Conservation (phyloP, 2,329 filamentous ascomycete genomes). For the Beauveria varroae region DNA sequence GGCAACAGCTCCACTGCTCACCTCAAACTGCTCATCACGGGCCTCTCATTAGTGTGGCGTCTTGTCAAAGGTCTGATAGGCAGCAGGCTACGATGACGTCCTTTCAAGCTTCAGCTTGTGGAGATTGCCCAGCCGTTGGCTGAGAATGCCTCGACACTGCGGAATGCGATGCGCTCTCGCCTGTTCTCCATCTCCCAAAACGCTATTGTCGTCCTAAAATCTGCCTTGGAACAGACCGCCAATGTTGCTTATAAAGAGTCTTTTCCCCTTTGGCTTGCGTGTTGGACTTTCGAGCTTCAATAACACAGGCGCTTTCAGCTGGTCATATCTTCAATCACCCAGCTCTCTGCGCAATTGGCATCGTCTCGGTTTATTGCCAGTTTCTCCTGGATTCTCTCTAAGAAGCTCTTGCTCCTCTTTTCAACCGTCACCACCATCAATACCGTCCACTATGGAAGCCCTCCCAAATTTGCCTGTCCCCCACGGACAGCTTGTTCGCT, state of each 20-base stretch:
- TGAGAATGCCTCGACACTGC: background rate
- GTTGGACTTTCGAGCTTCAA: background rate
- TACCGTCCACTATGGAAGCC: constrained; percentile 18
- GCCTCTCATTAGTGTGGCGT: background rate
- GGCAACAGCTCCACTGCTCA: constrained; percentile 8
- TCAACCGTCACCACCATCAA: background rate
- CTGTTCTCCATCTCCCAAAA: background rate
- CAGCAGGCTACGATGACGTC: constrained; percentile 2
- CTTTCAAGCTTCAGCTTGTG: constrained; percentile 4
- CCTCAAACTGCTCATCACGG: background rate
- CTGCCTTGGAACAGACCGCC: background rate
- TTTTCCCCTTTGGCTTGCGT: background rate
- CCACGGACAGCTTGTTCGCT: constrained; percentile 37
- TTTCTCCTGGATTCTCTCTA: background rate
- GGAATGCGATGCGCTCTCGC: background rate
- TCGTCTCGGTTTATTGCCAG: background rate
- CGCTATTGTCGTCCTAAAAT: background rate
- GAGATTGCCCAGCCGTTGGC: background rate
- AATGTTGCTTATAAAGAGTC: background rate
- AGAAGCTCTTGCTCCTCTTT: background rate
- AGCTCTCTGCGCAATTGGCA: background rate
- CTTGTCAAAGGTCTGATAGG: background rate
- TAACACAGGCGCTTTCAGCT: background rate
- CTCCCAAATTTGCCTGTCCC: constrained; percentile 41
- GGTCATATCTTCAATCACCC: background rate